Evolutionary conservation across 352 stramenopile genomes (phyloP).

Genomic region (Phytophthora pisi): DNA sequence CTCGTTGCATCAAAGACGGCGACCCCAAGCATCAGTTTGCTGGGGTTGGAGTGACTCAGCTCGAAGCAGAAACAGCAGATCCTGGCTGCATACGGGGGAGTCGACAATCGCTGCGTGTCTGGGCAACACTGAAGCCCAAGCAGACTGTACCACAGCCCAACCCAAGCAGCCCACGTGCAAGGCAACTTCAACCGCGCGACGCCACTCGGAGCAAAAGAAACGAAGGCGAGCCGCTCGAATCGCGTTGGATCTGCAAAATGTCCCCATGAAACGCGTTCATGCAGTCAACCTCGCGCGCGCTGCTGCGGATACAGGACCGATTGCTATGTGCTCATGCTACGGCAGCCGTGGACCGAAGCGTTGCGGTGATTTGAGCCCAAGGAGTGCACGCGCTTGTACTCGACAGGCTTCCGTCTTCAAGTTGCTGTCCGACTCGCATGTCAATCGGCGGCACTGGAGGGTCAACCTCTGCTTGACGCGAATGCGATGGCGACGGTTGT

Average conservation of each 20-base stretch:
- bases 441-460: neutral
- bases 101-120: constrained; percentile 21
- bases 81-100: neutral
- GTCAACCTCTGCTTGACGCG: neutral
- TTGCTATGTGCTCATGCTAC: constrained; percentile 5
- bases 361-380: constrained; percentile 8
- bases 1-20: constrained; percentile 18
- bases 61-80: constrained; percentile 26
- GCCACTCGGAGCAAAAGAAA: constrained; percentile 16
- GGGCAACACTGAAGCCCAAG: constrained; percentile 20
- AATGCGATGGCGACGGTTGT: neutral
- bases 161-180: constrained; percentile 21
- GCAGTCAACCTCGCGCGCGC: neutral
- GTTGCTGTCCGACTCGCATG: neutral
- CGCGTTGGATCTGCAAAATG: constrained; percentile 19
- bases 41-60: constrained; percentile 18
- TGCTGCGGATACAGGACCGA: neutral
- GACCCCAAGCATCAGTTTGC: constrained; percentile 2
- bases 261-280: neutral
- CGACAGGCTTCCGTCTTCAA: constrained; percentile 5
- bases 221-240: constrained; percentile 3
- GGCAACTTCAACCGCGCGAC: constrained; percentile 18
- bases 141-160: constrained; percentile 3
- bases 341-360: neutral
- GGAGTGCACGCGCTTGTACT: constrained; percentile 9